phyloP scores from a whole-genome alignment of 139 green algal genomes.

The Chlamydomonas sphaeroides region DNA sequence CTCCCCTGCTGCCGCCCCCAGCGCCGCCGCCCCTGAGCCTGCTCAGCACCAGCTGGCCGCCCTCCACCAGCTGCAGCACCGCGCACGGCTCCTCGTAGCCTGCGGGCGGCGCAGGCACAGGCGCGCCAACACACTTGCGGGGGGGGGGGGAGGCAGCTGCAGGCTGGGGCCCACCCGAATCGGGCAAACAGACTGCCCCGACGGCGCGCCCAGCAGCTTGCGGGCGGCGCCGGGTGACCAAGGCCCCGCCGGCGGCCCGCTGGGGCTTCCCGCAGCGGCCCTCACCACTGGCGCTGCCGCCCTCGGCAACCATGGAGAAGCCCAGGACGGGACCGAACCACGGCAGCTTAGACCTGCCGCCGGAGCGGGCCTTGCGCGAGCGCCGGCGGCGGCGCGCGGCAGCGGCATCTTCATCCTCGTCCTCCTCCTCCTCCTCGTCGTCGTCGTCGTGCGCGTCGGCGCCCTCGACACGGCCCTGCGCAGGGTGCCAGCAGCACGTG shows the following conservation, averaged over 20 bases:
- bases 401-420: background rate
- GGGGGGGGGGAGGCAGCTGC: too few species aligned
- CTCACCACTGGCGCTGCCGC: background rate
- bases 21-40: background rate
- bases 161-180: too few species aligned
- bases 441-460: conserved; percentile 2
- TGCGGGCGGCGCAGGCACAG: background rate
- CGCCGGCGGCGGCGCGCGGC: background rate
- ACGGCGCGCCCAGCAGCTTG: too few species aligned
- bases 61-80: conserved; percentile 78
- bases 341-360: conserved; percentile 51
- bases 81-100: conserved; percentile 57
- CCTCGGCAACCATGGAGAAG: conserved; percentile 18
- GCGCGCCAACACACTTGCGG: too few species aligned
- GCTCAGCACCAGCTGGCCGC: conserved; percentile 73
- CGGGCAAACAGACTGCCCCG: too few species aligned
- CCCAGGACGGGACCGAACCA: conserved; percentile 77
- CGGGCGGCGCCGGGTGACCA: too few species aligned
- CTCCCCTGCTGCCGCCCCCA: conserved; percentile 4
- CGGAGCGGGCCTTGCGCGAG: background rate
- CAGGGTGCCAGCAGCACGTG: too few species aligned
- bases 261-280: too few species aligned
- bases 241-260: too few species aligned
- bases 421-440: background rate
- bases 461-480: too few species aligned